Percentiles rank a stretch among this genome's conserved stretches.
These are phyloP conservation scores for Neodidymelliopsis sp. DNA, from an alignment of 2,329 filamentous ascomycete genomes.

Conservation along the genomic window DNA sequence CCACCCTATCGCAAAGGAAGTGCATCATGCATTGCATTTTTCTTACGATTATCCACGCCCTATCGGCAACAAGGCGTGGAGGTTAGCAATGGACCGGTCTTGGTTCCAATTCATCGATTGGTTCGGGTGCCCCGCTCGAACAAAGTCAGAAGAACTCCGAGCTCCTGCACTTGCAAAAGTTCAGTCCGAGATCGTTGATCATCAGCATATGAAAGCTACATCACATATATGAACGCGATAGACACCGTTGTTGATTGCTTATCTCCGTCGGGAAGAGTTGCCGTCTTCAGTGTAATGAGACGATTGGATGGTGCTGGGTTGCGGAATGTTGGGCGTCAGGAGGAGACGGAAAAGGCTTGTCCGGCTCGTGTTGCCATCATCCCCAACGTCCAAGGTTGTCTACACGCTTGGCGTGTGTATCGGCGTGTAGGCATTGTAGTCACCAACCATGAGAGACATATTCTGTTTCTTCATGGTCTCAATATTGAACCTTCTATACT, in stretches of 20 bases:
- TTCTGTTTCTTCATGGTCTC: too few relatives aligned
- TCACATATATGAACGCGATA: not conserved
- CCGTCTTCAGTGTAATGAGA: not conserved
- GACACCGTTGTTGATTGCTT: not conserved
- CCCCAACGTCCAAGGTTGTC: not conserved
- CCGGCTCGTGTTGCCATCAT: not conserved
- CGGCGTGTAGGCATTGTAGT: too few relatives aligned
- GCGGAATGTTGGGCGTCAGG: not conserved
- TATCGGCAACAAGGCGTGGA: slow-evolving; percentile 8
- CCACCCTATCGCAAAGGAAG: not conserved
- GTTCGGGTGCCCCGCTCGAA: slow-evolving; percentile 11
- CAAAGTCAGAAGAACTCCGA: slow-evolving; percentile 11
- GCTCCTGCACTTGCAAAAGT: not conserved
- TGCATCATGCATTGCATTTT: slow-evolving; percentile 3
- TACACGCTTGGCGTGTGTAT: too few relatives aligned
- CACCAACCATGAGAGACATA: too few relatives aligned
- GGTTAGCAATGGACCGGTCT: slow-evolving; percentile 1
- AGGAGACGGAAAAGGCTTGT: not conserved
- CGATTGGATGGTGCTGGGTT: not conserved
- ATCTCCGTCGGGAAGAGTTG: not conserved
- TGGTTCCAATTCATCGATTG: slow-evolving; percentile 9
- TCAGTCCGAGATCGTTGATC: slow-evolving; percentile 12
- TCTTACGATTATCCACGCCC: not conserved
- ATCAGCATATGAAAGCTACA: not conserved
- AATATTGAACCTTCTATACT: too few relatives aligned